Evolutionary conservation across 2,329 filamentous ascomycete genomes (phyloP).

Genomic region (Cladosporium colombiae): DNA sequence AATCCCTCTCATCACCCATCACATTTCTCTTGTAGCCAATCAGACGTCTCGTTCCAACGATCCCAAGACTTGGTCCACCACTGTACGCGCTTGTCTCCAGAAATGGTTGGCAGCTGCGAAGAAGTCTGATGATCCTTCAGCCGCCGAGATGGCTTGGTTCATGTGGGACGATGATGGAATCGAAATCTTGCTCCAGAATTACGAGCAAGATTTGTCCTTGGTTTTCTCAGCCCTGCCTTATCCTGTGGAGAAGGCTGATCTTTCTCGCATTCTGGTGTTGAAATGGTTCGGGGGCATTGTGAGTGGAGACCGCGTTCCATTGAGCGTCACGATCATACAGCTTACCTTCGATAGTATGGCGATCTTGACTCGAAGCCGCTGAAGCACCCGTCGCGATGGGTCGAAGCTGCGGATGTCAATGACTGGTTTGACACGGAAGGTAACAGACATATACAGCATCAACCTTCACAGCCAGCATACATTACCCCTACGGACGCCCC

Average conservation of each 20-base stretch:
- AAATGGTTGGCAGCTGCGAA: neutral
- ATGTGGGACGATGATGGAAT: slow-evolving; percentile 20
- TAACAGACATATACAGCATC: neutral
- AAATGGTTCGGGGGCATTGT: slow-evolving; percentile 22
- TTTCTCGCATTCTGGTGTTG: slow-evolving; percentile 13
- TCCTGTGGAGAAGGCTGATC: slow-evolving; percentile 20
- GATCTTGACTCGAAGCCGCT: neutral
- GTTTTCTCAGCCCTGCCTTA: slow-evolving; percentile 17
- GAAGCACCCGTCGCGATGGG: neutral
- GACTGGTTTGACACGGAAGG: neutral
- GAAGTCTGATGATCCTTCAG: neutral
- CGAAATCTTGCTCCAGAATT: slow-evolving; percentile 10
- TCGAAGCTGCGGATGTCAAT: neutral
- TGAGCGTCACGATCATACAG: neutral
- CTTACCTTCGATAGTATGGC: neutral
- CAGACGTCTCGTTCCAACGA: slow-evolving; percentile 16
- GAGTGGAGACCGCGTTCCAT: neutral
- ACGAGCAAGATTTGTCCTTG: slow-evolving; percentile 5
- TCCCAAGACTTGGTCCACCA: neutral
- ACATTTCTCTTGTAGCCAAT: slow-evolving; percentile 14
- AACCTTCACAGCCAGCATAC: neutral
- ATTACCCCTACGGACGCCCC: neutral
- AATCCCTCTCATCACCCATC: slow-evolving; percentile 16
- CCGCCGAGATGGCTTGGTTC: slow-evolving; percentile 20
- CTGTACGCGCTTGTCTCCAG: neutral